Conservation (phyloP, 2,329 filamentous ascomycete genomes). For the Aotearoamyces nothofagi region DNA sequence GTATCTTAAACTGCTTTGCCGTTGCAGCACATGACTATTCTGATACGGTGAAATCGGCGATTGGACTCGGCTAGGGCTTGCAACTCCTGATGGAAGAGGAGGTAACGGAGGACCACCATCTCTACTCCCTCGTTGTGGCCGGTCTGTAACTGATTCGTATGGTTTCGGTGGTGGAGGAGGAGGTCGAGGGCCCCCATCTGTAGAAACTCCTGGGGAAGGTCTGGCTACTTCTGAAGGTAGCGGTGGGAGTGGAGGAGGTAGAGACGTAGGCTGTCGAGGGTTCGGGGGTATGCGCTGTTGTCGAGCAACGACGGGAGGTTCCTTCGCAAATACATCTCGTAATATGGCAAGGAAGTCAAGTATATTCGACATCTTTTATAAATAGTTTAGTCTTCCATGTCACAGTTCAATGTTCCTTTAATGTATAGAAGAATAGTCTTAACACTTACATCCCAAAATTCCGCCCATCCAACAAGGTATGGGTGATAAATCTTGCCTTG, state of each 20-base stretch:
- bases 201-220: constrained; percentile 23
- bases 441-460: constrained; percentile 73
- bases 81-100: constrained; percentile 14
- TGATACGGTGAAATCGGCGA: constrained; percentile 8
- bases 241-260: constrained; percentile 56
- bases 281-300: constrained; percentile 32
- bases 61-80: constrained; percentile 10
- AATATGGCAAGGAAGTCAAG: constrained; percentile 72
- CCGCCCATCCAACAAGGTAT: constrained; percentile 78
- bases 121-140: constrained; percentile 8
- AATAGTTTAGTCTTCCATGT: no score
- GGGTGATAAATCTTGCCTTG: constrained; percentile 93
- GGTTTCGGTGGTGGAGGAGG: constrained; percentile 21
- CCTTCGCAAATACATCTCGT: constrained; percentile 80
- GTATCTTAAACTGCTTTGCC: constrained; percentile 18
- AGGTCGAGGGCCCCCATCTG: constrained; percentile 17
- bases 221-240: constrained; percentile 48
- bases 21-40: constrained; percentile 10
- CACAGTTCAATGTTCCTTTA: no score
- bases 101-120: constrained; percentile 18
- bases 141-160: constrained; percentile 3
- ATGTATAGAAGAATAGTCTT: no score
- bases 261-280: constrained; percentile 18
- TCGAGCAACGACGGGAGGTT: constrained; percentile 76
- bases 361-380: constrained; percentile 58